Base-by-base conservation (phyloP, 2,329 filamentous ascomycete genomes). In the Sporothrix mexicana region DNA sequence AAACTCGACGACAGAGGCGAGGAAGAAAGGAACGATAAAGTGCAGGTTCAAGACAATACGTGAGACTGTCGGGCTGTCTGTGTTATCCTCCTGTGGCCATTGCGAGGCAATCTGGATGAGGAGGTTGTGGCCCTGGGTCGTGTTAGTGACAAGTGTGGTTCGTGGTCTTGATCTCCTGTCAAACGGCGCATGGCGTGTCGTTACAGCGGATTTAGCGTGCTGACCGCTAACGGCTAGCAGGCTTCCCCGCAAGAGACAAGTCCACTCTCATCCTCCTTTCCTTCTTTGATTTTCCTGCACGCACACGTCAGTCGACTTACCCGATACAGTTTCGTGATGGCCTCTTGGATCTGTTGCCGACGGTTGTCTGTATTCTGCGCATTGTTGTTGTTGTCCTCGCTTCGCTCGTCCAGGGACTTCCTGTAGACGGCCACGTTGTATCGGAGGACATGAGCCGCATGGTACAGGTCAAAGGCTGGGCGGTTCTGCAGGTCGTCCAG, bases 221-320 rank as follows among this genome's bases (percentile, higher is more conserved):
- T n/a, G 49, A n/a, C 12, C 49, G 49, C 49, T 51, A 51, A 51
- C 49, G 15, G 6, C 15, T 30, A 13, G 53, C 23, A 57, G 9
- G 53, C 10, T 57, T 57, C 30, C 57, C 30, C 5, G 57, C 57
- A 41, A 61, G 8, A 30, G 20, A 15, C 55, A 51, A 17, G 6
- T n/a, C 49, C 12, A 15, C 1, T 51, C 49, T 15, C 5, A 13
- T 17, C 49, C 3, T 17, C n/a, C 49, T 17, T 15, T 51, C n/a
- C 36, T 61, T 15, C 1, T 61, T 61, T 61, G 57, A 61, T 61
- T 61, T 61, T 41, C 15, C 36, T 61, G 57, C 25, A 61, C 57
- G 25, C 25, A 61, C 25, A 12, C 41, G 6, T n/a, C 57, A n/a
- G 2, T 61, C n/a, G 2, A 17, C 57, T n/a, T 61, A 61, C 57